Evolutionary conservation across 2,329 filamentous ascomycete species (phyloP), one percentile per base, ranked within the genome.

Genomic region (Cryphonectria parasitica): DNA sequence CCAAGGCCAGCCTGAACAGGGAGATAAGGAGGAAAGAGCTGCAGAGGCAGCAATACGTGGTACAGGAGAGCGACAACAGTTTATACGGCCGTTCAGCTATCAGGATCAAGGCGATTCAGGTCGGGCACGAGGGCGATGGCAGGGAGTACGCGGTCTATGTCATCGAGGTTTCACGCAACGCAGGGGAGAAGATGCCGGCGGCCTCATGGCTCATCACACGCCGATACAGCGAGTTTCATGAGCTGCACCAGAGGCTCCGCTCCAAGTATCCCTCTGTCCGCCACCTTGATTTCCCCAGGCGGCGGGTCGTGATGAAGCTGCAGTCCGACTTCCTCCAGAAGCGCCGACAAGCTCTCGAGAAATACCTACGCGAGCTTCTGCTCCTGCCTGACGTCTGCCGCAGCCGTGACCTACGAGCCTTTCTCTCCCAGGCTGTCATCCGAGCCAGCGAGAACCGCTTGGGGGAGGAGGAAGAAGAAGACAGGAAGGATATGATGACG

Each of bases 1-100:
- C 94, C 0, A 97, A 96, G 79, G 91, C 94, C 43, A 99, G 96
- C 80, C 83, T 99, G 70, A 92, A 97, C 77, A 88, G 96, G 74
- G 96, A 99, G 80, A 94, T 98, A 68, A 89, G 94, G 69, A 90
- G 95, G 45, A 99, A 98, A 79, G 95, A 98, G 80, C 88, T 99
- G 77, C 96, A 99, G 79, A 89, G 95, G 67, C 96, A 97, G 80
- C 97, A 99, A 79, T 99, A 99, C 76, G 93, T 97, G 62, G 90
- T 98, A 10, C 96, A 99, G 80, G 96, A 99, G 81, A 98, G 94
- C 77, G 97, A 99, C 79, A 99, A 97, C 80, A 97, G 94, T 79
- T 85, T 99, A 34, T 98, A 97, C 77, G 96, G 96, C 2, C 92
- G 95, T 25, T 95, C 96, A 2, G 93, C 90, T 0, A 90, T 98